These are phyloP conservation scores for Candolleomyces aberdarensis DNA, from an alignment of 768 basidiomycete species.

Conservation along the genomic window DNA sequence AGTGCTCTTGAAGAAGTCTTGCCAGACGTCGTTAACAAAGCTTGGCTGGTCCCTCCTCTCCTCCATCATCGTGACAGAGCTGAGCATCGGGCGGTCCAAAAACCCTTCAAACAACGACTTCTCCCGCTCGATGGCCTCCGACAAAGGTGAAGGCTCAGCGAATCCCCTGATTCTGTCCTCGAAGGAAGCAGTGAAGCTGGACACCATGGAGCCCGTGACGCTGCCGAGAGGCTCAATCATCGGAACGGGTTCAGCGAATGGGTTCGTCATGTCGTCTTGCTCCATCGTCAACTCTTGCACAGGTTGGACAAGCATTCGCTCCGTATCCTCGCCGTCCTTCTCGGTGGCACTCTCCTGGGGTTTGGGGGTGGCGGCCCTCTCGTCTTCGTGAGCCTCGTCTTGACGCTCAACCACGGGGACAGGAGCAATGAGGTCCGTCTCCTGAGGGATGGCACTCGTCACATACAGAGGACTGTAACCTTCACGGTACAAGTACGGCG, in stretches of 20 bases:
- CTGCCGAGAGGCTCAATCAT: slow-evolving; percentile 3
- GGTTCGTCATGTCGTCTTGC: background rate
- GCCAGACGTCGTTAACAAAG: slow-evolving; percentile 6
- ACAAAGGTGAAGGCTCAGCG: background rate
- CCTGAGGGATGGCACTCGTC: background rate
- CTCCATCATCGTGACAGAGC: background rate
- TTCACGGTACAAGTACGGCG: background rate
- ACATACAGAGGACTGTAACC: background rate
- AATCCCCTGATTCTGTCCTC: background rate
- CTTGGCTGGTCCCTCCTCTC: background rate
- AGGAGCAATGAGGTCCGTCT: background rate
- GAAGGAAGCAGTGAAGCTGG: slow-evolving; percentile 7
- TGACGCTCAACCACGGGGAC: background rate
- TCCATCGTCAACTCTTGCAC: background rate
- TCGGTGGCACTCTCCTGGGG: background rate
- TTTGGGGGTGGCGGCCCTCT: background rate
- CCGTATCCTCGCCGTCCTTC: background rate
- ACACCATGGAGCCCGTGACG: slow-evolving; percentile 1
- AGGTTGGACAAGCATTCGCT: background rate
- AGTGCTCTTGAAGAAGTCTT: background rate
- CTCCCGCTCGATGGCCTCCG: background rate
- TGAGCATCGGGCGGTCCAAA: background rate
- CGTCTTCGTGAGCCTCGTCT: background rate
- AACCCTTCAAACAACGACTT: slow-evolving; percentile 1
- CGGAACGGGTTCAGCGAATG: slow-evolving; percentile 7